Evolutionary conservation across 2,329 filamentous ascomycete genomes (phyloP), one percentile per base, ranked within the genome.

Genomic region (Monilinia fructigena): DNA sequence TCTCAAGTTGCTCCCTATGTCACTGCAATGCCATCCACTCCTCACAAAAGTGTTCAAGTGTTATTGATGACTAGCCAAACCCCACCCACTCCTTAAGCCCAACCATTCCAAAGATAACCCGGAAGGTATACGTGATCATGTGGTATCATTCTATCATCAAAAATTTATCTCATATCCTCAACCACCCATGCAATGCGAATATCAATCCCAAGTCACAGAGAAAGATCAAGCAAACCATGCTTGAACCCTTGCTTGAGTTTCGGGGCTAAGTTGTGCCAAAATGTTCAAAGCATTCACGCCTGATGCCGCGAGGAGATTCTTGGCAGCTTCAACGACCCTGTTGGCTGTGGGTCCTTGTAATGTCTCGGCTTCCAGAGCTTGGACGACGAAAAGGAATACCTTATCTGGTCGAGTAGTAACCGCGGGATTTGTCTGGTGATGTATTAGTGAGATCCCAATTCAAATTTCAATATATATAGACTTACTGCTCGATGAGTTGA

Each of bases 401-500:
- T 93, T 92, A 71, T 86, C 86, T 8, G 92, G 88, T 76, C 95
- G 90, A 69, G 83, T 82, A 74, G 92, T 82, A 56, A 97, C 91
- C 18, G 86, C 88, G 0, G 92, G 91, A 75, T 97, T 91, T 91
- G 91, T 78, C 95, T 98, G 71, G 56, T 38, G 50, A 40, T n/a
- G 58, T 45, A 65, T 69, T 48, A 64, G 74, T 80, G 69, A 79
- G 23, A 11, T 26, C 76, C 68, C 65, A 62, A 48, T 53, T 7
- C 61, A 35, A 50, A 16, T 54, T 3, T 38, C 52, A 35, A 61
- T 54, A 35, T 5, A 35, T 5, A 31, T 23, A 28, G 42, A 89
- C 93, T 86, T 87, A 97, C 95, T 96, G 90, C 72, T 96, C 90
- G 76, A 98, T 97, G 70, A 99, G 80, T 77, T 97, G 89, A 16